Evolutionary conservation across 768 basidiomycete genomes (phyloP).

Genomic region (Pholiota microspora): DNA sequence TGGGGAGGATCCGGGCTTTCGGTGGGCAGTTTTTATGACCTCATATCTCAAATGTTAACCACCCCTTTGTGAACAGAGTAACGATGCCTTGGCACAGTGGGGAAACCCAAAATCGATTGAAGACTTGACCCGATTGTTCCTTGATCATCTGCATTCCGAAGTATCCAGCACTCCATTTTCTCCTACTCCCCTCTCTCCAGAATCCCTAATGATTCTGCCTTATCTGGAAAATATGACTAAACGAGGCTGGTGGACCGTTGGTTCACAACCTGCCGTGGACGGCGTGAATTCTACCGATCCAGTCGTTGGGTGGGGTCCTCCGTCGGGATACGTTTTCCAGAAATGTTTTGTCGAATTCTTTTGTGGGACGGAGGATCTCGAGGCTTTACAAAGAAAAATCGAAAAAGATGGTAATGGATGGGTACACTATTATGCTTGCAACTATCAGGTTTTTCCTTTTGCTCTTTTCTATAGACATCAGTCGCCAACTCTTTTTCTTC

Average conservation of each 20-base stretch:
- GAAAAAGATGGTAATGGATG: slow-evolving; percentile 52
- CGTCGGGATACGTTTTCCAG: slow-evolving; percentile 92
- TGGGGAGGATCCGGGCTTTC: slow-evolving; percentile 72
- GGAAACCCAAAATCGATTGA: slow-evolving; percentile 60
- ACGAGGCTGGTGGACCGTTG: slow-evolving; percentile 92
- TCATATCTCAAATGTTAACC: not conserved
- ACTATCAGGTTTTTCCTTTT: slow-evolving; percentile 53
- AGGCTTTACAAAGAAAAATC: slow-evolving; percentile 57
- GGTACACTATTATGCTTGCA: slow-evolving; percentile 88
- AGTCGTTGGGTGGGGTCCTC: slow-evolving; percentile 91
- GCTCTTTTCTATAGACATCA: not conserved
- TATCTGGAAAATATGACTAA: slow-evolving; percentile 76
- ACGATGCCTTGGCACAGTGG: slow-evolving; percentile 69
- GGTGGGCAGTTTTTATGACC: slow-evolving; percentile 31
- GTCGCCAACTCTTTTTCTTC: not conserved
- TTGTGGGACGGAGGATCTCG: slow-evolving; percentile 58
- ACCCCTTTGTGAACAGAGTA: slow-evolving; percentile 41
- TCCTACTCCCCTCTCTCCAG: slow-evolving; percentile 71
- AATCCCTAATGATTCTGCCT: slow-evolving; percentile 78
- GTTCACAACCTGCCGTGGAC: slow-evolving; percentile 93
- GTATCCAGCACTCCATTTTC: slow-evolving; percentile 88
- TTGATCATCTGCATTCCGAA: slow-evolving; percentile 73
- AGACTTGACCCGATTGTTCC: slow-evolving; percentile 79
- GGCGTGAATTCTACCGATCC: slow-evolving; percentile 71
- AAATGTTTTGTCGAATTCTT: slow-evolving; percentile 99